phyloP scores from a whole-genome alignment of 1,284 basidiomycete species.

The Melampsora americana region DNA sequence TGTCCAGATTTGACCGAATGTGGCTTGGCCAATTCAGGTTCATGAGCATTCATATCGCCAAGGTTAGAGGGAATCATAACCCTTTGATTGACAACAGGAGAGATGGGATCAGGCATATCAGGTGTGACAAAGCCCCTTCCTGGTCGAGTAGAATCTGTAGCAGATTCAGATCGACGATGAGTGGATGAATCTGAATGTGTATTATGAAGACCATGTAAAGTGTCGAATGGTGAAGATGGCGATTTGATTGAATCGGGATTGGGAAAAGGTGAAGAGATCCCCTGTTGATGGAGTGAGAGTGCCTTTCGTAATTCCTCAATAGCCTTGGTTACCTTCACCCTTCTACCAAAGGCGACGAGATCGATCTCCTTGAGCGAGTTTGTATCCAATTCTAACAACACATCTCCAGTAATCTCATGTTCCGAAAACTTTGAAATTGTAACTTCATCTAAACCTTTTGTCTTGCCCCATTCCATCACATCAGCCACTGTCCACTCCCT shows the following conservation, averaged over 20 bases:
- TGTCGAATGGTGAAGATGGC: constrained; percentile 45
- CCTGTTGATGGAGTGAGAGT: background rate
- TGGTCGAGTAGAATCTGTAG: background rate
- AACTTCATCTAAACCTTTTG: constrained; percentile 77
- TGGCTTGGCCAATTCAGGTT: background rate
- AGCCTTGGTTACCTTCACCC: constrained; percentile 87
- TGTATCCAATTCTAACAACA: constrained; percentile 87
- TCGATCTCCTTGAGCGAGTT: constrained; percentile 94
- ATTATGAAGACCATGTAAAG: background rate
- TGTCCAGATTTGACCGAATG: background rate
- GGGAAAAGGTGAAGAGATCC: constrained; percentile 56
- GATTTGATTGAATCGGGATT: constrained; percentile 53
- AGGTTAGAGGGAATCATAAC: background rate
- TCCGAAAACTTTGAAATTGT: constrained; percentile 85
- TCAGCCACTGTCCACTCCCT: constrained; percentile 82
- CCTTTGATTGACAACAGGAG: too few relatives aligned
- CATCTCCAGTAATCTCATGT: constrained; percentile 97
- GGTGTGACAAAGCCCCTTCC: background rate
- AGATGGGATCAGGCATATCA: background rate
- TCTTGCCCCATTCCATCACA: constrained; percentile 81
- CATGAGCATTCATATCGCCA: background rate
- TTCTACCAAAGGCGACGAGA: constrained; percentile 88
- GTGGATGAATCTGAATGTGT: background rate
- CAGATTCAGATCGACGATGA: background rate
- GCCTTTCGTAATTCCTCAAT: constrained; percentile 69